Evolutionary conservation across 108 stramenopile genomes (phyloP), one percentile per base, ranked within the genome.

Genomic region (Conticribra guillardii): DNA sequence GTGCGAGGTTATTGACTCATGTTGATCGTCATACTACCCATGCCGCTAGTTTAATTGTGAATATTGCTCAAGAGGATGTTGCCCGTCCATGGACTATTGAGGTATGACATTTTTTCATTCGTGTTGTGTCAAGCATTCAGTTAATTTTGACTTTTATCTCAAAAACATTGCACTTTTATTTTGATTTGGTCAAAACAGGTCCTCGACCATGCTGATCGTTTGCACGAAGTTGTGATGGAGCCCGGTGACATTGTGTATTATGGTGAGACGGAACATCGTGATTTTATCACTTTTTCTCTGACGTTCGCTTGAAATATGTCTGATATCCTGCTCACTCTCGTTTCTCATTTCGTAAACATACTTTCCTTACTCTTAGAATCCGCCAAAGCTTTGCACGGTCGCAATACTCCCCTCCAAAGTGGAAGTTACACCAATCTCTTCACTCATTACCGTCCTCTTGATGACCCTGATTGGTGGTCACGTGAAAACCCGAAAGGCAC

Each of bases 161-260:
- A 8, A 47, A 46, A 1, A 41, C 27, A 45, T 30, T 31, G 21
- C 30, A 51, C 19, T 64, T 50, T 18, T 16, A 21, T 1, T 26
- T 29, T 16, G 21, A 21, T 47, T 46, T 23, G 41, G n/a, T 62
- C n/a, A 1, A 24, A 49, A 48, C 26, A 63, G 70, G 60, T 92
- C 9, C 51, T 79, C 57, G 87, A 95, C 65, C 80, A 86, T 55
- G 70, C 59, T 11, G 87, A 83, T 58, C 73, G 87, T 11, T 64
- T 83, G 54, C 84, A 88, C 41, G 85, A 89, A 71, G 74, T 92
- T 23, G 64, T 79, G 22, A 87, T 92, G 88, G 62, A 82, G 59
- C 85, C 89, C n/a, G 96, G 94, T 62, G 88, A 89, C 67, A 80
- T 95, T 19, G 82, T 96, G 9, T 89, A 83, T 54, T 96, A 96